These are phyloP conservation scores for Sophora flavescens DNA, from an alignment of 306 rosid genomes.

Conservation along the genomic window DNA sequence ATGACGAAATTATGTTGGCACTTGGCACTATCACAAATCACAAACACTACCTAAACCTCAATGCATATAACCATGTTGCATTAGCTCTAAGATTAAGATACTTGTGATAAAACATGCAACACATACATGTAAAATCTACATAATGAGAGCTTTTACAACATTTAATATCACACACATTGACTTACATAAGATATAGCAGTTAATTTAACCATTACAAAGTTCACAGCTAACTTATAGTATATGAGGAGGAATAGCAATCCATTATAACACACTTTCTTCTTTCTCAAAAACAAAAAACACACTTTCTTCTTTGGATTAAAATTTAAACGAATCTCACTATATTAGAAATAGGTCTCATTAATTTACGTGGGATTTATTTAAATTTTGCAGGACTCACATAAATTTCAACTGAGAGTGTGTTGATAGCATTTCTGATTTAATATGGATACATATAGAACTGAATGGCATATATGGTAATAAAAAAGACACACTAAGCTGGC, in stretches of 20 bases:
- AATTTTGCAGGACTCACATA: no score
- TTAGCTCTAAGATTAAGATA: constrained; percentile 1
- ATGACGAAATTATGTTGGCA: background rate
- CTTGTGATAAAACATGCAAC: constrained; percentile 19
- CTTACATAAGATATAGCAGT: background rate
- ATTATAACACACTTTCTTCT: no score
- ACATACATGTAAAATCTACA: constrained; percentile 23
- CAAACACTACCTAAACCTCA: background rate
- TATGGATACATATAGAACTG: background rate
- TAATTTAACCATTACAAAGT: constrained; percentile 15
- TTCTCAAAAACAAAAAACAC: no score
- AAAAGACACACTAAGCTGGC: constrained; percentile 36
- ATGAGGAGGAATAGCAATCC: no score
- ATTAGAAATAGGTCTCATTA: no score
- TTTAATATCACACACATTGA: constrained; percentile 22
- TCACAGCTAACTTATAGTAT: constrained; percentile 22
- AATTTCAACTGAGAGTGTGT: no score
- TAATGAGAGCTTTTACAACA: constrained; percentile 10
- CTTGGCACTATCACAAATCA: constrained; percentile 13
- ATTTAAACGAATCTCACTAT: no score
- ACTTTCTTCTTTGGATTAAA: no score
- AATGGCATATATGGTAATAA: background rate
- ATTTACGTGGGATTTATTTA: no score
- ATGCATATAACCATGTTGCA: constrained; percentile 1
- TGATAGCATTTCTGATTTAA: no score